These are phyloP conservation scores for Penicillium sp. DNA, from an alignment of 2,329 filamentous ascomycete genomes.

Conservation along the genomic window DNA sequence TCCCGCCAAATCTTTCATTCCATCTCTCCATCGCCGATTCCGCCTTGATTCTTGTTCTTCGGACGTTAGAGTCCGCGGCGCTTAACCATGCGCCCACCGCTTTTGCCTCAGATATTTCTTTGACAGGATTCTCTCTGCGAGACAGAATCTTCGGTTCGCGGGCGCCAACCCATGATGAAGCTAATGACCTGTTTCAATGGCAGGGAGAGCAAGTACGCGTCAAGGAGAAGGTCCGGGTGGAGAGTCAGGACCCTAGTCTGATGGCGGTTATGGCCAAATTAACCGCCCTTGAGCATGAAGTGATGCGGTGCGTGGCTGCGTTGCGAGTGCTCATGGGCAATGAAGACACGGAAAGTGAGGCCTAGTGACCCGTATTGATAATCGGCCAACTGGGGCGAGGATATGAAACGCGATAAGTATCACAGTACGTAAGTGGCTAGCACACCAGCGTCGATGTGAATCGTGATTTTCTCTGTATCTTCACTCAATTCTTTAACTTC, in stretches of 20 bases:
- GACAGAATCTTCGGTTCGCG: conserved; percentile 51
- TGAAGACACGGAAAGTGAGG: conserved; percentile 45
- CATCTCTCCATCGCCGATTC: conserved; percentile 66
- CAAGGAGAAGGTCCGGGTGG: conserved; percentile 81
- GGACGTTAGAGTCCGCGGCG: conserved; percentile 64
- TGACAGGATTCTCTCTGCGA: conserved; percentile 56
- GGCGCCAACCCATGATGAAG: conserved; percentile 72
- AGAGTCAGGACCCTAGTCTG: conserved; percentile 82
- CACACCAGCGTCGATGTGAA: too few relatives aligned
- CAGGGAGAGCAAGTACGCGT: conserved; percentile 72
- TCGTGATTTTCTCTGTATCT: too few relatives aligned
- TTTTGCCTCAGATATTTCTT: conserved; percentile 64
- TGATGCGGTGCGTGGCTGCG: conserved; percentile 66
- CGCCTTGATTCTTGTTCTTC: conserved; percentile 64
- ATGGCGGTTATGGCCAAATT: conserved; percentile 82
- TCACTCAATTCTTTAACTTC: too few relatives aligned
- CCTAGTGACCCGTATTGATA: conserved; percentile 8
- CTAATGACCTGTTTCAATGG: conserved; percentile 70
- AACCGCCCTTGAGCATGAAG: conserved; percentile 68
- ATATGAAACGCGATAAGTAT: too few relatives aligned
- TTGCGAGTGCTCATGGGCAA: conserved; percentile 74
- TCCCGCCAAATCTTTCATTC: conserved; percentile 69
- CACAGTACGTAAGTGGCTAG: too few relatives aligned
- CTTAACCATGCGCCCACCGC: conserved; percentile 58
- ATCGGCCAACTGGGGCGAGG: too few relatives aligned